phyloP scores from a whole-genome alignment of 2,329 filamentous ascomycete species.

The Phaeosphaeria sp. region DNA sequence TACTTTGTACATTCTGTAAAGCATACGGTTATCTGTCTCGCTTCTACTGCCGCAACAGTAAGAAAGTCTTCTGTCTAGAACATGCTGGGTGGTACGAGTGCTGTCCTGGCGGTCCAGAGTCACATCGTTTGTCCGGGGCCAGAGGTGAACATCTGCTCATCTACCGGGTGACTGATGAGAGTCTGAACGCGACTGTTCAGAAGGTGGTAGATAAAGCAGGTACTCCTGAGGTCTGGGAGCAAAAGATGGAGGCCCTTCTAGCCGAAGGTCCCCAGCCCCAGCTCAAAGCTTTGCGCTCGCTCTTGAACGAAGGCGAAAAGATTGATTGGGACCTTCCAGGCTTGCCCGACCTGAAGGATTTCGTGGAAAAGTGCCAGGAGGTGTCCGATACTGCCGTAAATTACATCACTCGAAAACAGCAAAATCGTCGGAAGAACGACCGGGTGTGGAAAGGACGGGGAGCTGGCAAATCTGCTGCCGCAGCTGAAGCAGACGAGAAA shows the following conservation, averaged over 20 bases:
- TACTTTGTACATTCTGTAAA: slow-evolving; percentile 92
- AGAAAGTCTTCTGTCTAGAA: slow-evolving; percentile 80
- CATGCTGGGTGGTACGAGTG: slow-evolving; percentile 84
- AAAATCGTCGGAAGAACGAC: slow-evolving; percentile 94
- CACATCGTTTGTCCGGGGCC: slow-evolving; percentile 67
- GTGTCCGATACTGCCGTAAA: slow-evolving; percentile 97
- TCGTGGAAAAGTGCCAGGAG: slow-evolving; percentile 95
- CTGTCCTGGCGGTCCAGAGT: slow-evolving; percentile 69
- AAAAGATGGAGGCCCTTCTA: slow-evolving; percentile 84
- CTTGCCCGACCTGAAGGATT: slow-evolving; percentile 80
- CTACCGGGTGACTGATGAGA: slow-evolving; percentile 78
- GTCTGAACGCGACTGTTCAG: slow-evolving; percentile 69
- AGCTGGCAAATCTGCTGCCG: slow-evolving; percentile 64
- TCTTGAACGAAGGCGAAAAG: slow-evolving; percentile 92
- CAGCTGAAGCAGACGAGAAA: slow-evolving; percentile 81
- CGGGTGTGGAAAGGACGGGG: slow-evolving; percentile 79
- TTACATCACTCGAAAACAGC: slow-evolving; percentile 96
- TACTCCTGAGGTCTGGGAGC: slow-evolving; percentile 86
- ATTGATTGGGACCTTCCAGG: slow-evolving; percentile 90
- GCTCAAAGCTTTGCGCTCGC: slow-evolving; percentile 80
- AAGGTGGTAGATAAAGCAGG: slow-evolving; percentile 87
- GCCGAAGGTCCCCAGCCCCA: slow-evolving; percentile 84
- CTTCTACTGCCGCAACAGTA: slow-evolving; percentile 81
- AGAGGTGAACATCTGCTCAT: slow-evolving; percentile 71
- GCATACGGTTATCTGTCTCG: slow-evolving; percentile 89